Percentiles rank a stretch among this genome's conserved stretches.
Conservation (phyloP, 2,329 filamentous ascomycete species). For the Trichophyton simii region DNA sequence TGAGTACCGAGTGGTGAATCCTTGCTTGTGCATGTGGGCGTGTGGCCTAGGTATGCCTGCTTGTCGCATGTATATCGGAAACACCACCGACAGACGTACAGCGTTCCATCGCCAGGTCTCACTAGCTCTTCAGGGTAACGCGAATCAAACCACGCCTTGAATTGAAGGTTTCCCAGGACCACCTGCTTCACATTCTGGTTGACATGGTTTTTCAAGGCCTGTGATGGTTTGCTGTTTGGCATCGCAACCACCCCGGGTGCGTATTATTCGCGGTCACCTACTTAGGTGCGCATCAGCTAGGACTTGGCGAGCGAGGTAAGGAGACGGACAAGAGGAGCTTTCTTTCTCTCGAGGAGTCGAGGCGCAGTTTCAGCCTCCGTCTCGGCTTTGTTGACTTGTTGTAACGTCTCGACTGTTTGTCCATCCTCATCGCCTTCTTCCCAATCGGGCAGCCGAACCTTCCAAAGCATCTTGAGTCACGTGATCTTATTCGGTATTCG, state of each 20-base stretch:
- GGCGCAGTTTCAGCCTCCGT: not conserved
- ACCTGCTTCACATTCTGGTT: conserved; percentile 79
- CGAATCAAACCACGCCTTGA: conserved; percentile 85
- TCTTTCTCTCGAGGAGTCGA: not conserved
- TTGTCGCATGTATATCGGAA: conserved; percentile 66
- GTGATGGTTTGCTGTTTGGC: conserved; percentile 10
- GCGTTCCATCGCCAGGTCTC: conserved; percentile 39
- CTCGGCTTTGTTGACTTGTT: not conserved
- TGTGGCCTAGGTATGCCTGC: conserved; percentile 27
- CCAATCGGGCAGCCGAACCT: not conserved
- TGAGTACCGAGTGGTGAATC: conserved; percentile 53
- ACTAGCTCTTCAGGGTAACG: conserved; percentile 66
- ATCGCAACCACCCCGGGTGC: not conserved
- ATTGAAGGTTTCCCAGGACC: conserved; percentile 68
- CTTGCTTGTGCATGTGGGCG: conserved; percentile 42
- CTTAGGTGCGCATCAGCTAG: not conserved
- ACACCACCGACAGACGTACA: conserved; percentile 85
- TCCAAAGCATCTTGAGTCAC: not conserved
- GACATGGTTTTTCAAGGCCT: conserved; percentile 23
- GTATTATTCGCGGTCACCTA: conserved; percentile 11
- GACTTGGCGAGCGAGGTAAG: not conserved
- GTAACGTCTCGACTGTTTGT: not conserved
- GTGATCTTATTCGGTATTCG: not conserved
- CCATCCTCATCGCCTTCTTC: not conserved
- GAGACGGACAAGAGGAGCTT: not conserved